phyloP scores from a whole-genome alignment of 1,284 basidiomycete species.

The Schizopora paradoxa region DNA sequence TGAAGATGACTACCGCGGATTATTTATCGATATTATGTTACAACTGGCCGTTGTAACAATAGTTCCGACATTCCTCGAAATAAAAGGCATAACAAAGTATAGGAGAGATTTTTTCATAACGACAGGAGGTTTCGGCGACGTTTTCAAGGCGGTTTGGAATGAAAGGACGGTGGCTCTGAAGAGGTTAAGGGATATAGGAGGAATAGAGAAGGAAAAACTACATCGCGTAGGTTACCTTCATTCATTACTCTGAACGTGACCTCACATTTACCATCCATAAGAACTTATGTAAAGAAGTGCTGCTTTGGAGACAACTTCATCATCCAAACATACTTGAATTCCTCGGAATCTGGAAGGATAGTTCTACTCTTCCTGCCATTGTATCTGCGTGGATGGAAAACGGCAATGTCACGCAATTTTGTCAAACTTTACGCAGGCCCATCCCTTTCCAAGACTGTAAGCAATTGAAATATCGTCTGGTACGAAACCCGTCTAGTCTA shows the following conservation, averaged over 20 bases:
- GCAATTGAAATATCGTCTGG: no score
- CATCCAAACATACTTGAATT: background rate
- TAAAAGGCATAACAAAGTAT: no score
- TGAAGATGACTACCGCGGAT: no score
- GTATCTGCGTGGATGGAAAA: constrained; percentile 1
- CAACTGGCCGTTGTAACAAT: no score
- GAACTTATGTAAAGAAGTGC: background rate
- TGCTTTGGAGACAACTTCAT: background rate
- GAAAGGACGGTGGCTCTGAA: constrained; percentile 2
- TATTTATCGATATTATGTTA: no score
- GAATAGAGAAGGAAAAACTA: background rate
- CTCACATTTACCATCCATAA: no score
- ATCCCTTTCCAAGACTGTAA: no score
- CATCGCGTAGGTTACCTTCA: background rate
- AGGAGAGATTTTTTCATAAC: no score
- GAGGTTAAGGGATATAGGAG: background rate
- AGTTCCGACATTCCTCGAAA: no score
- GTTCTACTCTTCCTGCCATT: background rate
- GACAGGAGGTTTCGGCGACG: constrained; percentile 8
- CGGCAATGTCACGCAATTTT: background rate
- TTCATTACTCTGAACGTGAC: no score
- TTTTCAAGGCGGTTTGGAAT: background rate
- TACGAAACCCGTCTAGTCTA: background rate
- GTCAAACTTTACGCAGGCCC: no score
- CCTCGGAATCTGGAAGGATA: background rate